Base-by-base conservation (phyloP, 2,329 filamentous ascomycete genomes). In the Ophiostoma ulmi region DNA sequence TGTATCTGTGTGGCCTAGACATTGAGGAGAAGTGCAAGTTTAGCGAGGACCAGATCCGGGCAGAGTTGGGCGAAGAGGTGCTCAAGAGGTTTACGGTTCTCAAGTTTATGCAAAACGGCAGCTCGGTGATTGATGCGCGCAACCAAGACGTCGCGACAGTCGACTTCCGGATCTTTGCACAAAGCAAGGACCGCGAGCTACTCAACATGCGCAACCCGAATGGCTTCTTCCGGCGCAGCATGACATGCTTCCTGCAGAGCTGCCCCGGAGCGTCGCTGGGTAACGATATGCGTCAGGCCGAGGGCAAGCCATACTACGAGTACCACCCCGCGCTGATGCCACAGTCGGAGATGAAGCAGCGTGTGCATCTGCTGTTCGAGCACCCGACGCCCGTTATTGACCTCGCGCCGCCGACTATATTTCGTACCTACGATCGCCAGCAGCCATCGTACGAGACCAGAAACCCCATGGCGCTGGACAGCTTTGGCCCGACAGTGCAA, bases 131-230 rank as follows among this genome's bases (percentile, higher is more conserved):
- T 13, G 75, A 80, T 68, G 73, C 78, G 1, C 72, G 69, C 68
- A 77, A 77, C 72, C 78, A 79, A 70, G 77, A 78, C 66, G 75
- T 75, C 10, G 77, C 79, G 20, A 80, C 78, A 0, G 77, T 80
- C 36, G 78, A 80, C 73, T 75, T 80, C 70, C 76, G 79, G 44
- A 75, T 78, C 71, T 78, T 79, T 72, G 77, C 77, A 0, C 80
- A 86, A 74, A 81, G 81, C n/a, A 77, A 73, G 71, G 75, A 78
- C 44, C 77, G 77, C 5, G 77, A 74, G 20, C 75, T 75, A 36
- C 68, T 75, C 5, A 70, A 31, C 26, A 72, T 73, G 71, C 68
- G 73, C 71, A 70, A 72, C 38, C 70, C 72, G 41, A 48, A 71
- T 41, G 74, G 75, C 22, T 75, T 77, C 73, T 73, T 73, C 72